Conservation (phyloP, 2,329 filamentous ascomycete species). For the Cordyceps farinosa region DNA sequence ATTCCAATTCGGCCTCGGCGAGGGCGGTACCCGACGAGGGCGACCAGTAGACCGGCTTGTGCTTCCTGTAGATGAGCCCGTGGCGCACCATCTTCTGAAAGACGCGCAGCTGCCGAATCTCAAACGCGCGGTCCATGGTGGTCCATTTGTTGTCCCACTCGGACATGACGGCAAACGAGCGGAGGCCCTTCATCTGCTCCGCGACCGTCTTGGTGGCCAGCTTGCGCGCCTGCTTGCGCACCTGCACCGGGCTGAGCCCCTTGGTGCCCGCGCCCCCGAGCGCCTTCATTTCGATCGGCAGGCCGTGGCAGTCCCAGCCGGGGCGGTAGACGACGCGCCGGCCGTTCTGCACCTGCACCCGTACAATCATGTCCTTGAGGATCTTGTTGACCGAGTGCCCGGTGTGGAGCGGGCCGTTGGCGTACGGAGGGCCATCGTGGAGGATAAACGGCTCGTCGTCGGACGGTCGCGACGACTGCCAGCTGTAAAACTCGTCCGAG, state of each 20-base stretch:
- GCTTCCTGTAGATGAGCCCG: conserved; percentile 71
- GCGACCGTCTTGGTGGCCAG: conserved; percentile 67
- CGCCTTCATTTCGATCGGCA: conserved; percentile 96
- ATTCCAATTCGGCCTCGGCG: conserved; percentile 82
- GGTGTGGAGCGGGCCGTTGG: conserved; percentile 86
- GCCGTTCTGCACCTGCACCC: conserved; percentile 73
- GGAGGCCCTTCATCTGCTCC: conserved; percentile 70
- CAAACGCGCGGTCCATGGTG: conserved; percentile 74
- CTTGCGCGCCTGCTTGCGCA: conserved; percentile 61
- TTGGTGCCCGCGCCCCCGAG: conserved; percentile 54
- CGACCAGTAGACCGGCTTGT: conserved; percentile 85
- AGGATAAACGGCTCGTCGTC: conserved; percentile 66
- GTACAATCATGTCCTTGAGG: conserved; percentile 87
- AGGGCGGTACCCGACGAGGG: conserved; percentile 74
- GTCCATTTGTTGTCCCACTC: conserved; percentile 75
- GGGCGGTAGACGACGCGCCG: conserved; percentile 73
- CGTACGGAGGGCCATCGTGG: conserved; percentile 95
- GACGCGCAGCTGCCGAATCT: conserved; percentile 69
- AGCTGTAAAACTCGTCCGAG: conserved; percentile 83
- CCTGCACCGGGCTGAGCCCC: conserved; percentile 49
- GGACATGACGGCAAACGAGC: conserved; percentile 71
- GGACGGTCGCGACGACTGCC: conserved; percentile 65
- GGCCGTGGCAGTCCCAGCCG: conserved; percentile 96
- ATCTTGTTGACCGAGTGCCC: conserved; percentile 97
- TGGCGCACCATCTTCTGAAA: conserved; percentile 72